Conservation (phyloP, 2,329 filamentous ascomycete species). For the Orbilia brochopaga region DNA sequence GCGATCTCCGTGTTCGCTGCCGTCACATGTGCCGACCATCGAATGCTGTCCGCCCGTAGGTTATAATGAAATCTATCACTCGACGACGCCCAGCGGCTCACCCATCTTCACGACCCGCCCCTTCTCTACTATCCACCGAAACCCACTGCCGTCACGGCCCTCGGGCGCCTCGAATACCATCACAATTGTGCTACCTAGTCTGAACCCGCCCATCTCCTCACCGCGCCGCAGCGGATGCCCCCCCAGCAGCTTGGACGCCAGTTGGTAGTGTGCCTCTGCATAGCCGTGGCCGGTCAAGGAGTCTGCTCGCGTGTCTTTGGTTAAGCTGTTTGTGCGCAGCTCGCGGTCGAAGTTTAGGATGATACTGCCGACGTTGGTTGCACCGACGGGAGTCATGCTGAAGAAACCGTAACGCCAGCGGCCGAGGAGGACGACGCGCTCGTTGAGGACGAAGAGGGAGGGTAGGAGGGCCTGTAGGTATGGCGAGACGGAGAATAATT, state of each 20-base stretch:
- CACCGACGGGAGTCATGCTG: conserved; percentile 90
- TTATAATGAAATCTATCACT: conserved; percentile 58
- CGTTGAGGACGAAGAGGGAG: conserved; percentile 94
- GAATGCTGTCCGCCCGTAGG: background rate
- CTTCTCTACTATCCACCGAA: conserved; percentile 84
- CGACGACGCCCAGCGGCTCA: conserved; percentile 78
- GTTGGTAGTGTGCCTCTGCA: conserved; percentile 84
- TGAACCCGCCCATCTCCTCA: conserved; percentile 98
- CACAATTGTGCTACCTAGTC: conserved; percentile 91
- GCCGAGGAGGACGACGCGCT: conserved; percentile 89
- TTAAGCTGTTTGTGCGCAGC: conserved; percentile 87
- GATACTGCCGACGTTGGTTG: conserved; percentile 96
- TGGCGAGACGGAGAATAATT: conserved; percentile 91
- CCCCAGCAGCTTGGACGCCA: conserved; percentile 75
- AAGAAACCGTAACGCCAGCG: conserved; percentile 98
- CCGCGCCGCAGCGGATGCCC: conserved; percentile 84
- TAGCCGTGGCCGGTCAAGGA: conserved; percentile 86
- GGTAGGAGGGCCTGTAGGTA: conserved; percentile 92
- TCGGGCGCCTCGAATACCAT: conserved; percentile 93
- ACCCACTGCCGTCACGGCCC: conserved; percentile 70
- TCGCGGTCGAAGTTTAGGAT: conserved; percentile 96
- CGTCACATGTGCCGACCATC: background rate
- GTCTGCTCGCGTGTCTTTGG: conserved; percentile 90
- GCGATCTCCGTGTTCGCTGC: background rate
- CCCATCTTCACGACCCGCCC: conserved; percentile 90